Evolutionary conservation across 1,284 basidiomycete genomes (phyloP), one percentile per base, ranked within the genome.

Genomic region (Porodaedalea pini): DNA sequence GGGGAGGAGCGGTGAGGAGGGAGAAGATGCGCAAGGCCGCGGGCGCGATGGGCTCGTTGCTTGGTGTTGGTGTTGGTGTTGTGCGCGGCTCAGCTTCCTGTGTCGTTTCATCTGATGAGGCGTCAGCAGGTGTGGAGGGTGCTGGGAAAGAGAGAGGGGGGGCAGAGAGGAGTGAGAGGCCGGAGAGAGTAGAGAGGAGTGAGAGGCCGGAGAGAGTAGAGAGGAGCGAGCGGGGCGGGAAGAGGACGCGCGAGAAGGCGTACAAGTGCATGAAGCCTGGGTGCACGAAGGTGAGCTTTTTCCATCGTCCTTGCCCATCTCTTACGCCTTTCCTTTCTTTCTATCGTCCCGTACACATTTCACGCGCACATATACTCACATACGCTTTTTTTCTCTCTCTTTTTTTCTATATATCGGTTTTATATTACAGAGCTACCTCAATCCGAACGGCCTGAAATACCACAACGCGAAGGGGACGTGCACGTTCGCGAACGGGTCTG

Each of bases 361-460:
- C n/a, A n/a, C n/a, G n/a, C n/a, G n/a, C n/a, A n/a, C n/a, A n/a
- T n/a, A n/a, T n/a, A n/a, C n/a, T n/a, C n/a, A n/a, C n/a, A n/a
- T n/a, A n/a, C n/a, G n/a, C n/a, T 13, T 31, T 34, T 6, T 27
- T 47, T 13, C 4, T 27, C 15, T 8, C 45, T 6, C 11, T 29
- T 51, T 17, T 41, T 23, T 34, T n/a, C 47, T 54, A 8, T 51
- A 34, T 47, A 23, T 53, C 36, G 29, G 13, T 34, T n/a, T 36
- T 73, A 23, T 7, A 11, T 19, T 50, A 10, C 13, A 52, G 71
- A 66, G 70, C 23, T 84, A 85, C 64, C 73, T 84, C 36, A 85
- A 84, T 67, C 77, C 81, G 8, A 84, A 85, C 60, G 82, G 83
- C 3, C 70, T 84, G 37, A 83, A 83, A 66, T 84, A 84, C 63